These are phyloP conservation scores for Elasticomyces elasticus DNA, from an alignment of 495 filamentous ascomycete species.

Conservation along the genomic window DNA sequence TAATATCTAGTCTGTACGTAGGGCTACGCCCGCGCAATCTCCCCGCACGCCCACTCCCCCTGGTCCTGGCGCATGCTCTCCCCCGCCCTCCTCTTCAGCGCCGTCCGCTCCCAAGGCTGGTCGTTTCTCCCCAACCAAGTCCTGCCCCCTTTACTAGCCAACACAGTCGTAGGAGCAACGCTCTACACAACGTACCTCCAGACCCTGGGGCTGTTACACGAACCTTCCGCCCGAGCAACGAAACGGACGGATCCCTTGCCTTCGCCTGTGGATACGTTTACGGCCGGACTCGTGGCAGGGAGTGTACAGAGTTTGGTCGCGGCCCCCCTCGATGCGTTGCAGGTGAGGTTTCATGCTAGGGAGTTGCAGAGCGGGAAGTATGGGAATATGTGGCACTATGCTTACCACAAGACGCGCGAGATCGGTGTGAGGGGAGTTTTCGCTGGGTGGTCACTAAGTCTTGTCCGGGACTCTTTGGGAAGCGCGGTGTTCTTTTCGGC, in stretches of 20 bases:
- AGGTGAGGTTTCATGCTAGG: conserved; percentile 62
- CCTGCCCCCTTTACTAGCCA: conserved; percentile 74
- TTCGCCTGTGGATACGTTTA: conserved; percentile 52
- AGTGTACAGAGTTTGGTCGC: conserved; percentile 69
- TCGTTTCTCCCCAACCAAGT: conserved; percentile 79
- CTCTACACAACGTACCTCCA: conserved; percentile 85
- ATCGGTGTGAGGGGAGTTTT: conserved; percentile 76
- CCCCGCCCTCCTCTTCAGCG: conserved; percentile 67
- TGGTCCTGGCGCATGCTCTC: conserved; percentile 69
- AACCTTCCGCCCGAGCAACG: conserved; percentile 54
- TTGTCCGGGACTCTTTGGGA: conserved; percentile 72
- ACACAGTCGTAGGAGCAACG: conserved; percentile 69
- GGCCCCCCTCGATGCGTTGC: conserved; percentile 80
- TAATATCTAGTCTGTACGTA: too few relatives aligned
- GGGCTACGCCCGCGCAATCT: conserved; percentile 60
- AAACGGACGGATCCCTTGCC: conserved; percentile 72
- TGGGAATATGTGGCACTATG: conserved; percentile 75
- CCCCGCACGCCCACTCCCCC: conserved; percentile 45
- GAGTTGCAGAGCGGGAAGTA: conserved; percentile 61
- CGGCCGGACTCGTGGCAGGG: conserved; percentile 68
- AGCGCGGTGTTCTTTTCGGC: conserved; percentile 74
- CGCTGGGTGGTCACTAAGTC: conserved; percentile 67
- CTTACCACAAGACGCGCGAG: conserved; percentile 57
- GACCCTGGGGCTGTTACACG: conserved; percentile 59
- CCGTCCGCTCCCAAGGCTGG: conserved; percentile 73